Base-by-base conservation (phyloP, 2,329 filamentous ascomycete species). In the Plenodomus biglobosus region DNA sequence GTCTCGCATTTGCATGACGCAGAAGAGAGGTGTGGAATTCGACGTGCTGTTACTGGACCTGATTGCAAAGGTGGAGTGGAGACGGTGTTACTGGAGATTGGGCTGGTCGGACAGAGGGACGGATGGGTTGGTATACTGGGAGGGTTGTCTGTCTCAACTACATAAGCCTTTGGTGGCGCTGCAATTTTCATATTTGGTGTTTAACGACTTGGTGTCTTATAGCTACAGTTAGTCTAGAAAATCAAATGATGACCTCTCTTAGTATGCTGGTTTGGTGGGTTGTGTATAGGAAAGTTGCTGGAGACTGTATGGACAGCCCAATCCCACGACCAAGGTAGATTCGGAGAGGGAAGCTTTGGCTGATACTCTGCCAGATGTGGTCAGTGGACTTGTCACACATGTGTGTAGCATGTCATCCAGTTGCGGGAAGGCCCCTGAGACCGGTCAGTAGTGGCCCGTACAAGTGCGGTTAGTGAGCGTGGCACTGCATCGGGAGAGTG, bases 201-300 rank as follows among this genome's bases (percentile, higher is more conserved):
- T 51, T 59, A 52, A 47, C 48, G 44, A 52, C 42, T 40, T 52
- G 55, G 52, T 52, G 53, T 58, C 48, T 55, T 53, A 53, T 60
- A 66, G 64, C 58, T 57, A 63, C 42, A 50, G 61, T 54, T 61
- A 61, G 55, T 63, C 61, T 47, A 61, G 50, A 56, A 61, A 56
- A 65, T 62, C 59, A 51, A 69, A 68, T 66, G 59, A 61, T 41
- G 38, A 52, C 40, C 30, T 18, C 30, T 27, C 32, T 42, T 39
- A 38, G 18, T 22, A 13, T n/a, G 38, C 38, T 49, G 16, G 15
- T 8, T 24, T 22, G 41, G 19, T 24, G 10, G 22, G 22, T 5
- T 24, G 22, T 24, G 22, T 24, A 24, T 24, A 5, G 22, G 22
- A 24, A 24, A 5, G 22, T 5, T 10, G 5, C 10, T 24, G 22